Base-by-base conservation (phyloP, 2,329 filamentous ascomycete species). In the Pseudogymnoascus sp. region DNA sequence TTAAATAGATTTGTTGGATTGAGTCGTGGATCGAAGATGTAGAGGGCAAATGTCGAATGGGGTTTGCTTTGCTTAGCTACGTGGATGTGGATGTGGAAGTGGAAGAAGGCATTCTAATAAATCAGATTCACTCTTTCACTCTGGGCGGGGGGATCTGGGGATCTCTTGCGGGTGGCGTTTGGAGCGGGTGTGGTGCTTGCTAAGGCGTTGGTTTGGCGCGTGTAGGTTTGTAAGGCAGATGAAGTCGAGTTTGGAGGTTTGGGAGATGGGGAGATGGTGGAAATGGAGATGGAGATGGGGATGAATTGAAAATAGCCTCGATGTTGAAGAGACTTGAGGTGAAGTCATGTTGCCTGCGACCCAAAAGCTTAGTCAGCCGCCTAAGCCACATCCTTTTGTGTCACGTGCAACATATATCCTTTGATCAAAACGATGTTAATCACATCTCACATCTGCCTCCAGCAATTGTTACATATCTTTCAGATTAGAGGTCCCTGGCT, bases 51-150 rank as follows among this genome's bases (percentile, higher is more conserved):
- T 0, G 43, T 31, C 43, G 43, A 53, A 10, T 10, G 24, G 43
- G 43, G 3, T 28, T 53, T 53, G 43, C 43, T 31, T 53, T 33
- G 43, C 43, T 53, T 53, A 53, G 43, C 43, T 53, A 53, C 43
- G 24, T 53, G 43, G 43, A 53, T 53, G 14, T 53, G 43, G 41
- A n/a, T 26, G 41, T 26, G 22, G 41, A 46, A 3, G 22, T 46
- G 41, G 43, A 53, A 53, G 24, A 53, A 53, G 43, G 43, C 43
- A 53, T 53, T 53, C 43, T 53, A 53, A 53, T 53, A 53, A 53
- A 53, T 53, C 43, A 53, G 43, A 53, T 53, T 53, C 43, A 53
- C 43, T 53, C 43, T 53, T 53, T 53, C 43, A 53, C 24, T 6
- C 22, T 53, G 24, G 43, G 43, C 43, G 43, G 43, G 43, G 43